Evolutionary conservation across 106 monocot genomes (phyloP), one percentile per base, ranked within the genome.

Genomic region (Dendrobium huoshanense): DNA sequence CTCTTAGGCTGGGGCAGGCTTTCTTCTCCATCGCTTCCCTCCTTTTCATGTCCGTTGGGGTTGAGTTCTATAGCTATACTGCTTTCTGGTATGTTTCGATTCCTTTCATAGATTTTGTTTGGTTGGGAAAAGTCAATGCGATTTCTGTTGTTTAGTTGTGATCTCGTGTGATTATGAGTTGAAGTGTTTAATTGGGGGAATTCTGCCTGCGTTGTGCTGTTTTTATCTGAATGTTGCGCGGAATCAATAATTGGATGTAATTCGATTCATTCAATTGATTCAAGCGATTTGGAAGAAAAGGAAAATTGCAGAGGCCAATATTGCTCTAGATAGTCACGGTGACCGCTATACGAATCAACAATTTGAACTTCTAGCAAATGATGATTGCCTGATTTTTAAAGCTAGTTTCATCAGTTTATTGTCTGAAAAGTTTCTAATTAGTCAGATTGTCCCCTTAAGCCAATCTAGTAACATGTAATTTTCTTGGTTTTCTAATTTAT

Each of bases 21-120:
- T 41, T 83, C 56, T 83, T 83, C 73, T 83, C 83, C 37, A 11
- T 67, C 19, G 83, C 78, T 22, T 83, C 83, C 11, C 83, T 83
- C 77, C 55, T 83, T 37, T 83, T 83, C 78, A 83, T 83, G 83
- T 83, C 78, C 59, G 72, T 83, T 29, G 83, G 78, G 8, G 78
- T 79, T 22, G 73, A 73, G 56, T 83, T 83, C 83, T 83, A 83
- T 72, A 79, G 83, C 58, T 83, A 78, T 78, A 83, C 83, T 10
- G 75, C 86, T 58, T 86, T 86, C 33, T 86, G 86, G 86, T 86
- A 85, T 77, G 64, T 77, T 43, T 67, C 11, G 25, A 75, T 41
- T 78, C 45, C 31, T 31, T 64, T 18, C 2, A 31, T 68, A 31
- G 68, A 68, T 70, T 31, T 33, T 37, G 29, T 37, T 31, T 13